Conservation (phyloP, 441 rosid species). For the Croton laevigatus region DNA sequence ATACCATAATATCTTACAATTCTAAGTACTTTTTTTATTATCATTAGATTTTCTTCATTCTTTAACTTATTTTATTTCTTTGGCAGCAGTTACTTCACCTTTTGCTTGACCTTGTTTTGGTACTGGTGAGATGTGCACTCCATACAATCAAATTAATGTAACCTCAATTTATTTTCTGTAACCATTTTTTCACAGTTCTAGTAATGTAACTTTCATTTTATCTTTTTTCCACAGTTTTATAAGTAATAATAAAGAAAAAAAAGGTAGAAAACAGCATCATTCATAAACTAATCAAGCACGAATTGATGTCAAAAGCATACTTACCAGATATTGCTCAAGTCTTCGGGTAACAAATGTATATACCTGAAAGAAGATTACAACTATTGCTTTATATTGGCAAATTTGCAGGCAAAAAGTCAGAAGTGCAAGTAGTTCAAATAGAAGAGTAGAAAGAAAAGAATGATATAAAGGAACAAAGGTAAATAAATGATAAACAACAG, state of each 20-base stretch:
- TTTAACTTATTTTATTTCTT: not conserved
- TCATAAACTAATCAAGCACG: not conserved
- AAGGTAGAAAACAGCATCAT: not conserved
- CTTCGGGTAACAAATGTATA: conserved; percentile 84
- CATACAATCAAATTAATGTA: not conserved
- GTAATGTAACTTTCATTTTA: not conserved
- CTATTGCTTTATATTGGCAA: conserved; percentile 14
- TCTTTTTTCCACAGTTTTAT: not conserved
- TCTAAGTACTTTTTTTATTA: not conserved
- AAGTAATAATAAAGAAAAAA: not conserved
- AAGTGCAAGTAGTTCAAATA: not conserved
- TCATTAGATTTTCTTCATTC: not conserved
- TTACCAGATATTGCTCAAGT: conserved; percentile 91
- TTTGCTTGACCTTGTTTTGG: not conserved
- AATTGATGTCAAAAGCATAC: conserved; percentile 24
- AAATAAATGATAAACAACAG: not conserved
- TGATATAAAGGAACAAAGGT: not conserved
- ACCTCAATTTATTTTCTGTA: not conserved
- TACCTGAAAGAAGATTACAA: conserved; percentile 39
- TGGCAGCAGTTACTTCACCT: not conserved
- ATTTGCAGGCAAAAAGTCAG: not conserved
- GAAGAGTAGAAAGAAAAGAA: not conserved
- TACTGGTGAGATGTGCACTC: not conserved
- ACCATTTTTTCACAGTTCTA: not conserved
- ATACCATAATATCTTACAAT: not conserved